Evolutionary conservation across 2,329 filamentous ascomycete species (phyloP).

Genomic region (Catunica adiposa): DNA sequence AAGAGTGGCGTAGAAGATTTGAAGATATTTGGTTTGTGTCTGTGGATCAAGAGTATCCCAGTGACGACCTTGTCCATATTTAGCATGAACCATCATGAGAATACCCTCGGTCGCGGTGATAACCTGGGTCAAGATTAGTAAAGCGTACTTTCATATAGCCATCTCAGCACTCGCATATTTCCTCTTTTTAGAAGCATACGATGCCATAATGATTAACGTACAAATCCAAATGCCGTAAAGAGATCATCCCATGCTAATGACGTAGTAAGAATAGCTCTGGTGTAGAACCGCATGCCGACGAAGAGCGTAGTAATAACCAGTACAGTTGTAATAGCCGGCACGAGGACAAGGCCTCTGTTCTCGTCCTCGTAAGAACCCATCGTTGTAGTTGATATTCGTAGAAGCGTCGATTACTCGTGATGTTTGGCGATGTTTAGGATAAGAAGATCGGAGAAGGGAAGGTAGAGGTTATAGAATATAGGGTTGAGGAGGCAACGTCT

Average conservation of each 20-base stretch:
- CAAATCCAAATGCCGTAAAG: conserved; percentile 3
- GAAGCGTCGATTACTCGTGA: not conserved
- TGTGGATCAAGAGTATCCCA: conserved; percentile 7
- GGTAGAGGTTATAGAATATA: too few species aligned
- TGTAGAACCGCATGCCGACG: conserved; percentile 12
- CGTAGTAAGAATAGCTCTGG: conserved; percentile 5
- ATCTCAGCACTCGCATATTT: not conserved
- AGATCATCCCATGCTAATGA: conserved; percentile 12
- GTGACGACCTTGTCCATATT: conserved; percentile 11
- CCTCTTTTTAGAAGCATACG: not conserved
- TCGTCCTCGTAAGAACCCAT: not conserved
- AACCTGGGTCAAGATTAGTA: conserved; percentile 4
- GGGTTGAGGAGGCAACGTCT: too few species aligned
- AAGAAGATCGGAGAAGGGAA: not conserved
- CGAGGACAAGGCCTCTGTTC: conserved; percentile 1
- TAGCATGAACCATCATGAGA: conserved; percentile 12
- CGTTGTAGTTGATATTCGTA: not conserved
- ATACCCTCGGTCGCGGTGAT: conserved; percentile 10
- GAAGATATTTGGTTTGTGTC: conserved; percentile 5
- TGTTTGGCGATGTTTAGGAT: not conserved
- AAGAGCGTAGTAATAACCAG: conserved; percentile 3
- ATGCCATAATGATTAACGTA: conserved; percentile 3
- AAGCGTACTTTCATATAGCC: too few species aligned
- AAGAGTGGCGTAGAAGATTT: conserved; percentile 17
- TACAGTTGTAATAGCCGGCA: conserved; percentile 6